Evolutionary conservation across 352 stramenopile species (phyloP).

Genomic region (Phytophthora brassicae): DNA sequence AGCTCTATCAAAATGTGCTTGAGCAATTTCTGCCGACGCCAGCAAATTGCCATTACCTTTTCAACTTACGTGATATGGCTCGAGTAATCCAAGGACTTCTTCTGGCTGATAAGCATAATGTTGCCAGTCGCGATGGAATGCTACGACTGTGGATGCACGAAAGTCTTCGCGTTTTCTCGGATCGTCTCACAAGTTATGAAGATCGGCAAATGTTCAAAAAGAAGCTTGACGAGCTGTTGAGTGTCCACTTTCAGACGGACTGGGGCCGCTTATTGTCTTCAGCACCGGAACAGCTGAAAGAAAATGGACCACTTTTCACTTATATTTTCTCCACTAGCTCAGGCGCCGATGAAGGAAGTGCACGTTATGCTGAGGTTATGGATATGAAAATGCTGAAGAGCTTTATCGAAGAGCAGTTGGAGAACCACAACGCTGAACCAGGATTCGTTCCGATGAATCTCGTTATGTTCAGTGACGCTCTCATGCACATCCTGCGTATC

Average conservation of each 20-base stretch:
- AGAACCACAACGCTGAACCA: constrained; percentile 91
- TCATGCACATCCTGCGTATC: constrained; percentile 91
- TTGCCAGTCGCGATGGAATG: constrained; percentile 70
- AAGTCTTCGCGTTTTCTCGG: constrained; percentile 87
- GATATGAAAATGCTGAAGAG: constrained; percentile 88
- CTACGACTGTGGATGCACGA: constrained; percentile 92
- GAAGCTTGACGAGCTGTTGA: constrained; percentile 77
- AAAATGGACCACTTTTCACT: constrained; percentile 81
- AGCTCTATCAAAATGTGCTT: constrained; percentile 84
- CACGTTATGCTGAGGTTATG: constrained; percentile 76
- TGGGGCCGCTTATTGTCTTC: constrained; percentile 63
- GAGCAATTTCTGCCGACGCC: constrained; percentile 89
- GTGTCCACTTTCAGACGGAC: constrained; percentile 79
- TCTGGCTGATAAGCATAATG: constrained; percentile 70
- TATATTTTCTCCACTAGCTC: constrained; percentile 63
- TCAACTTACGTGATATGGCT: constrained; percentile 89
- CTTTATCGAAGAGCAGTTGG: constrained; percentile 90
- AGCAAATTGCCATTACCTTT: constrained; percentile 89
- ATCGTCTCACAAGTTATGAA: constrained; percentile 87
- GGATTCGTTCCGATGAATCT: constrained; percentile 90
- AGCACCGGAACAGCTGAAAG: constrained; percentile 68
- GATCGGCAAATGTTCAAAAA: constrained; percentile 91
- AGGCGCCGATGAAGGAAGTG: constrained; percentile 32
- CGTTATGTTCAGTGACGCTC: constrained; percentile 90
- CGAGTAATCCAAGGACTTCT: constrained; percentile 88